Base-by-base conservation (phyloP, 768 basidiomycete species). In the Pleurotus citrinopileatus region DNA sequence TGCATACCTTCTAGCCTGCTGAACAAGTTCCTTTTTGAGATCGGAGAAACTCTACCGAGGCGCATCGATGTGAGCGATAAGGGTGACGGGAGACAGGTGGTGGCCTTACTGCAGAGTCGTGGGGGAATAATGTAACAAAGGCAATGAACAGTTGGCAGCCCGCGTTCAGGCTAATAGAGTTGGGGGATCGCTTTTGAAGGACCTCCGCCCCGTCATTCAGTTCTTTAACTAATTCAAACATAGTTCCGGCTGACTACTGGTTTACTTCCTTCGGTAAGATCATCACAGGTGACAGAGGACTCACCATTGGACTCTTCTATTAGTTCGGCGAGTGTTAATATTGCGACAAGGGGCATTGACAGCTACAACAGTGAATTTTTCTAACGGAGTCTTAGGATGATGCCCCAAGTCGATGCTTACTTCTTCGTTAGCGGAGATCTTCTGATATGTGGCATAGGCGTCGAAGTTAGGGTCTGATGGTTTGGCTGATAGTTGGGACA, bases 91-190 rank as follows among this genome's bases (percentile, higher is more conserved):
- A 23, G 34, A 51, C 12, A 28, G 36, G n/a, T 9, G 34, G 10
- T n/a, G 26, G 9, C 70, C 87, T 69, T 69, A 91, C 91, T 51
- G 80, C 82, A 26, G 87, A 86, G 61, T 89, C 89, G 64, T 93
- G 89, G 20, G 88, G 89, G 63, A 89, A 88, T 40, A 84, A 71
- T 28, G 91, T 92, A 61, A 94, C 89, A 61, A 94, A 96, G 9
- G 89, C 86, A 62, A 91, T 87, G 74, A 96, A 94, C 36, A 96
- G 78, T 67, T 94, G 88, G 68, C 88, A 91, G 54, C 94, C 94
- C n/a, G 91, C 91, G 57, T 87, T 86, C 57, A 93, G 73, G 58
- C 91, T 85, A 70, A 94, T 89, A 20, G 89, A 81, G 67, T 93
- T 94, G 23, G 84, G 74, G 0, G 83, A 79, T n/a, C 76, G 75